Conservation (phyloP, 2,329 filamentous ascomycete genomes). For the Ambrosiella beaveri region DNA sequence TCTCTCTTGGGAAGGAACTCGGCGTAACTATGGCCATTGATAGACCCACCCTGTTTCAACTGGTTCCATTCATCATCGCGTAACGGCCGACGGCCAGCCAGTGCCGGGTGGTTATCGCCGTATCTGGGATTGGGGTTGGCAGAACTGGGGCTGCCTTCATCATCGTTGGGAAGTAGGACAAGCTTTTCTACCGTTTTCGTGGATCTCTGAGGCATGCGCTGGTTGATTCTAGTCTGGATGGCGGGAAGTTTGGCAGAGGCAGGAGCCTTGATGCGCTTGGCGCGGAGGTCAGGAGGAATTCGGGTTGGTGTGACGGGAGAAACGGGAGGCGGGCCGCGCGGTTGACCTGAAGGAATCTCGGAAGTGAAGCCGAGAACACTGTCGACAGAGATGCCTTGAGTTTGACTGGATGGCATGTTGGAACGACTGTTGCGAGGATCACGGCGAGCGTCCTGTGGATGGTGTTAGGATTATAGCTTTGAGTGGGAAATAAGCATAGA, state of each 20-base stretch:
- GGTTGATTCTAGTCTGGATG: conserved; percentile 29
- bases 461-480: background rate
- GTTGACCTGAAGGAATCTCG: conserved; percentile 88
- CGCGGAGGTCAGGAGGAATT: conserved; percentile 12
- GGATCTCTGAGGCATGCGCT: conserved; percentile 61
- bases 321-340: conserved; percentile 48
- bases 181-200: conserved; percentile 94
- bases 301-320: conserved; percentile 19
- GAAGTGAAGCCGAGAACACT: conserved; percentile 87
- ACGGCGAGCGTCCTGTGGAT: conserved; percentile 5
- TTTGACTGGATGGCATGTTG: conserved; percentile 1
- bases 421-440: background rate
- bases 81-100: conserved; percentile 30
- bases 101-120: conserved; percentile 18
- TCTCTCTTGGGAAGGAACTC: conserved; percentile 81
- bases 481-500: background rate
- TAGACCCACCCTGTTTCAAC: conserved; percentile 42
- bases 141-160: conserved; percentile 32
- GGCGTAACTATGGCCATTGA: conserved; percentile 72
- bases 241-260: conserved; percentile 15
- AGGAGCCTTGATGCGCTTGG: conserved; percentile 11
- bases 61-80: conserved; percentile 51
- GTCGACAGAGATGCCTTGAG: conserved; percentile 61
- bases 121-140: conserved; percentile 32
- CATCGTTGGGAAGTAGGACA: conserved; percentile 78